Conservation (phyloP, 2,329 filamentous ascomycete species). For the Lachnellula willkommii region DNA sequence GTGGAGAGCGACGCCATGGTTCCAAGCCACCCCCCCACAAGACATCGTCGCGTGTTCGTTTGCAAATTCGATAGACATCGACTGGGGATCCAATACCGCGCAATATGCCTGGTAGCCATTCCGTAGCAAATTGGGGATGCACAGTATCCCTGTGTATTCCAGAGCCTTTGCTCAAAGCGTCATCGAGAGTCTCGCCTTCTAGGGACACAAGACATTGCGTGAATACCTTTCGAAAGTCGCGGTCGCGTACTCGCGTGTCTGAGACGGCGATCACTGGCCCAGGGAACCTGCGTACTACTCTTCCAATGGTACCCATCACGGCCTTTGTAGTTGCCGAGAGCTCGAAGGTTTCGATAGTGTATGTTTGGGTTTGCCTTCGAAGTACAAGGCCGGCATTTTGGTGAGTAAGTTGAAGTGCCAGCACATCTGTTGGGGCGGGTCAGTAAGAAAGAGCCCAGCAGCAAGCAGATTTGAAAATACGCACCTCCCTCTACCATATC, state of each 20-base stretch:
- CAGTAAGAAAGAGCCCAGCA: neutral
- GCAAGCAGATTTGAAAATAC: neutral
- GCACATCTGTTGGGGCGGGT: conserved; percentile 19
- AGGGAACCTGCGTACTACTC: conserved; percentile 41
- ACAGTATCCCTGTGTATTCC: conserved; percentile 37
- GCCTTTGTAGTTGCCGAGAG: conserved; percentile 36
- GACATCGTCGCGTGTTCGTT: conserved; percentile 51
- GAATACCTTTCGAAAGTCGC: conserved; percentile 10
- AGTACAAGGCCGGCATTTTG: conserved; percentile 44
- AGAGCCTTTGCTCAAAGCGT: conserved; percentile 29
- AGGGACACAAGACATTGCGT: conserved; percentile 15
- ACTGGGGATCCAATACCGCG: conserved; percentile 32
- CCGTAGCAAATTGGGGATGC: conserved; percentile 45
- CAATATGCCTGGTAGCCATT: conserved; percentile 43
- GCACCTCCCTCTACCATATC: conserved; percentile 10
- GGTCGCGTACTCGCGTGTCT: conserved; percentile 13
- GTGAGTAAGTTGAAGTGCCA: conserved; percentile 37
- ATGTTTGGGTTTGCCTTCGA: conserved; percentile 21
- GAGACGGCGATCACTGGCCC: conserved; percentile 32
- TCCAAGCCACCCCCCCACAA: conserved; percentile 32
- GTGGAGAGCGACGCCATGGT: conserved; percentile 46
- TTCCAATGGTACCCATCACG: conserved; percentile 34
- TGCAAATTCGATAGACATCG: conserved; percentile 34
- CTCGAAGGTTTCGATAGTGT: conserved; percentile 41
- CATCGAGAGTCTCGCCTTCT: conserved; percentile 37